Evolutionary conservation across 345 rosid genomes (phyloP), one percentile per base, ranked within the genome.

Genomic region (Reutealis trisperma): DNA sequence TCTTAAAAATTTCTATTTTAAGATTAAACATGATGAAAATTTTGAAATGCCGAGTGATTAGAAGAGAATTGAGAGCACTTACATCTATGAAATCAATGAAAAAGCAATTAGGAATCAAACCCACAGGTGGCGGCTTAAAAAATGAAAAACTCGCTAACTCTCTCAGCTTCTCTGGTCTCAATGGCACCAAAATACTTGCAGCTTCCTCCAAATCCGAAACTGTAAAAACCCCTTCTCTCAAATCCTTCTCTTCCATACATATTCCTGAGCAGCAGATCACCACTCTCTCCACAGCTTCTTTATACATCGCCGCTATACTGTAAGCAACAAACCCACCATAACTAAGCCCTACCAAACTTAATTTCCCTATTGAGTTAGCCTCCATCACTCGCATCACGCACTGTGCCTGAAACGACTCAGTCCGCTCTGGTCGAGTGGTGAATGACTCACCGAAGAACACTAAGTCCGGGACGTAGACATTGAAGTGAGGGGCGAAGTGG

Each of bases 241-340:
- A 72, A 70, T 93, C 97, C 72, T 81, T 88, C 84, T 93, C 97
- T 80, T 94, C 97, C 86, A 94, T 82, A 75, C 94, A 91, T 60
- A 92, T 88, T 34, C 90, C 95, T 2, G 98, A 83, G 80, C 91
- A 78, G 63, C 97, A 90, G 3, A 94, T 79, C 87, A 90, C 88
- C 80, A 88, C 93, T 75, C 81, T 68, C 76, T 89, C 97, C 75
- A 92, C 88, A 47, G 77, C 91, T 70, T 86, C 96, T 69, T 71
- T 77, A 70, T 77, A 88, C 89, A 84, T 84, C 51, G 90, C 79
- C 55, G 97, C 97, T 85, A 92, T 87, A 49, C 91, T 84, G 80
- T 94, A 92, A 70, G 88, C 96, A 0, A 91, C 90, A 58, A 94
- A 91, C 22, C 97, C 98, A 0, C 98, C 97, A 79, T 94, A 94